phyloP scores from a whole-genome alignment of 148 eudicot species.

The Camellia granthamiana region DNA sequence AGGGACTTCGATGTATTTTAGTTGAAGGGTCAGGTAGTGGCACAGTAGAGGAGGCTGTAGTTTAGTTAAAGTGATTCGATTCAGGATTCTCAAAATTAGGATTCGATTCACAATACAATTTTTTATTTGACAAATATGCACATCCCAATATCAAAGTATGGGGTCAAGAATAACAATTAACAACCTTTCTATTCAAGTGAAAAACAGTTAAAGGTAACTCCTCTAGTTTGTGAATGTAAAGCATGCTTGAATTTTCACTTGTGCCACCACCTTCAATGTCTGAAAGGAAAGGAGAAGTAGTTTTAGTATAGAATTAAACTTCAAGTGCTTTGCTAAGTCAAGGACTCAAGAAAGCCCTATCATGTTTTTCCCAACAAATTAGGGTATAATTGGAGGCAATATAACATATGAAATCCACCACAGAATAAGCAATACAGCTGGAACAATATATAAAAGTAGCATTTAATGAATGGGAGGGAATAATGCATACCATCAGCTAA shows the following conservation, averaged over 20 bases:
- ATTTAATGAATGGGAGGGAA: not conserved
- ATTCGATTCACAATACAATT: no score
- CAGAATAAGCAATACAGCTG: slow-evolving; percentile 1
- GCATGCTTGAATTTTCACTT: slow-evolving; percentile 33
- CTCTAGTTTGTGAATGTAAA: slow-evolving; percentile 59
- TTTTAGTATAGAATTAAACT: slow-evolving; percentile 23
- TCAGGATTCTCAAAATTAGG: no score
- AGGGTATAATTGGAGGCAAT: not conserved
- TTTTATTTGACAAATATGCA: no score
- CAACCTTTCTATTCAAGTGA: slow-evolving; percentile 67
- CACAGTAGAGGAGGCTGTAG: no score
- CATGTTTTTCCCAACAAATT: not conserved
- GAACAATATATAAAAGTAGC: not conserved
- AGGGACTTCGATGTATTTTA: no score
- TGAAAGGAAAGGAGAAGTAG: slow-evolving; percentile 30
- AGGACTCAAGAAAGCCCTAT: not conserved
- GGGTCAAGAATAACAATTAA: slow-evolving; percentile 9
- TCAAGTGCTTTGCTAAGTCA: slow-evolving; percentile 9
- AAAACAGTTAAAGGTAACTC: slow-evolving; percentile 68
- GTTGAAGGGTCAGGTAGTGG: no score
- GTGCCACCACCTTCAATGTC: slow-evolving; percentile 36
- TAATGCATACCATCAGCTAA: slow-evolving; percentile 3
- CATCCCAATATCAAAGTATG: slow-evolving; percentile 1
- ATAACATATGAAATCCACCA: not conserved
- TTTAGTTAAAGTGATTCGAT: no score